These are phyloP conservation scores for Saturnispora dispora DNA, from an alignment of 805 yeast genomes.

Conservation along the genomic window DNA sequence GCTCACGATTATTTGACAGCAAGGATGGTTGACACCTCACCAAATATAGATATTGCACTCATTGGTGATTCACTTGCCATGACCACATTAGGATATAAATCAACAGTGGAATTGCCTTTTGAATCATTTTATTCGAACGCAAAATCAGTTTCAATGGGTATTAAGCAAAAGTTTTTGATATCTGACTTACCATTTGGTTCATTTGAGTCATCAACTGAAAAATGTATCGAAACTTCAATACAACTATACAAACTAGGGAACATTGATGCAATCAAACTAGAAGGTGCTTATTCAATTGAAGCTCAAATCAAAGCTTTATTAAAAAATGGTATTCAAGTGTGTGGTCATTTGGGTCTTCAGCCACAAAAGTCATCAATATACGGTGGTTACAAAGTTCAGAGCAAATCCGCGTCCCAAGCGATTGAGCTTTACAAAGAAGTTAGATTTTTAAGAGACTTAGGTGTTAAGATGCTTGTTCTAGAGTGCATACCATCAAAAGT, in stretches of 20 bases:
- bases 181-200: constrained; percentile 89
- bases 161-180: constrained; percentile 52
- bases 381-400: constrained; percentile 89
- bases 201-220: constrained; percentile 54
- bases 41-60: constrained; percentile 59
- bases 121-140: constrained; percentile 76
- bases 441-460: constrained; percentile 57
- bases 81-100: constrained; percentile 76
- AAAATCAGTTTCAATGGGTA: constrained; percentile 68
- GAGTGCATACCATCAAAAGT: constrained; percentile 82
- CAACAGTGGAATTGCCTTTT: constrained; percentile 65
- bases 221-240: constrained; percentile 55
- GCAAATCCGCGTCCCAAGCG: constrained; percentile 49
- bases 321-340: constrained; percentile 72
- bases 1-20: constrained; percentile 85
- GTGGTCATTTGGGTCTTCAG: constrained; percentile 88
- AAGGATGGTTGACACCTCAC: constrained; percentile 48
- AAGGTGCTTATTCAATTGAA: constrained; percentile 60
- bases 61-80: constrained; percentile 92
- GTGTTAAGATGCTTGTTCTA: constrained; percentile 63
- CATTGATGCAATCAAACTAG: constrained; percentile 70
- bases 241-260: constrained; percentile 48
- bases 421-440: constrained; percentile 57
- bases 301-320: constrained; percentile 49
- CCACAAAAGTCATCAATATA: constrained; percentile 76